A percentile compares a stretch with the other conserved stretches of the same genome.
These are phyloP conservation scores for Austroboletus festivus DNA, from an alignment of 768 basidiomycete genomes.

Conservation along the genomic window DNA sequence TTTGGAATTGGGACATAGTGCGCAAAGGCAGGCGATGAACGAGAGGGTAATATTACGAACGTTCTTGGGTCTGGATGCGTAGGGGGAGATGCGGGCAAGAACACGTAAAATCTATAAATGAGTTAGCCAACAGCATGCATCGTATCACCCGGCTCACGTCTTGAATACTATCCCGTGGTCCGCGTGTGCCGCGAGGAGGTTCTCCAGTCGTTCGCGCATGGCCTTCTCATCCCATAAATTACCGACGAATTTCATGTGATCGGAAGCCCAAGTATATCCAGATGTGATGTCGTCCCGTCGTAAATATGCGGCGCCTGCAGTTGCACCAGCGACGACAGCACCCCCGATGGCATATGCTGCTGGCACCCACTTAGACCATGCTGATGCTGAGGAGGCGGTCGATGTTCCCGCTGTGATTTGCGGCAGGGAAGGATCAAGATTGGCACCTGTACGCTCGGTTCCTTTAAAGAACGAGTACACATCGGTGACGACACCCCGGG, in stretches of 20 bases:
- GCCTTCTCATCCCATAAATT: slow-evolving; percentile 77
- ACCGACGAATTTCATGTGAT: slow-evolving; percentile 88
- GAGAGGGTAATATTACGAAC: slow-evolving; percentile 72
- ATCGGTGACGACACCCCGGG: slow-evolving; percentile 60
- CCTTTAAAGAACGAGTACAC: slow-evolving; percentile 55
- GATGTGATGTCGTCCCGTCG: slow-evolving; percentile 70
- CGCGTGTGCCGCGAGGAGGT: slow-evolving; percentile 57
- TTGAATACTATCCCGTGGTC: slow-evolving; percentile 66
- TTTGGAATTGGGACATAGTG: slow-evolving; percentile 69
- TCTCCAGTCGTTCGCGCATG: slow-evolving; percentile 59
- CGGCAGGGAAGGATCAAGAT: slow-evolving; percentile 27
- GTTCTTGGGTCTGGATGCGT: slow-evolving; percentile 55
- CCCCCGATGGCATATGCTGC: slow-evolving; percentile 71
- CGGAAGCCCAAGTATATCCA: slow-evolving; percentile 72
- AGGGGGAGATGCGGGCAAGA: slow-evolving; percentile 69
- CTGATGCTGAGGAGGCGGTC: slow-evolving; percentile 22
- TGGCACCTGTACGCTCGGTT: slow-evolving; percentile 36
- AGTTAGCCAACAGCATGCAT: neutral
- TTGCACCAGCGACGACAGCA: slow-evolving; percentile 74
- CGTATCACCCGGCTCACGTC: slow-evolving; percentile 47
- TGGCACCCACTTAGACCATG: slow-evolving; percentile 66
- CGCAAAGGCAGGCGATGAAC: slow-evolving; percentile 42
- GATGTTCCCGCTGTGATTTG: slow-evolving; percentile 32
- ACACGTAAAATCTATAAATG: slow-evolving; percentile 68
- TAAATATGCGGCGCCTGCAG: slow-evolving; percentile 82